Percentiles rank a stretch among this genome's conserved stretches.
Conservation (phyloP, 1,284 basidiomycete species). For the Quambalaria eucalypti region DNA sequence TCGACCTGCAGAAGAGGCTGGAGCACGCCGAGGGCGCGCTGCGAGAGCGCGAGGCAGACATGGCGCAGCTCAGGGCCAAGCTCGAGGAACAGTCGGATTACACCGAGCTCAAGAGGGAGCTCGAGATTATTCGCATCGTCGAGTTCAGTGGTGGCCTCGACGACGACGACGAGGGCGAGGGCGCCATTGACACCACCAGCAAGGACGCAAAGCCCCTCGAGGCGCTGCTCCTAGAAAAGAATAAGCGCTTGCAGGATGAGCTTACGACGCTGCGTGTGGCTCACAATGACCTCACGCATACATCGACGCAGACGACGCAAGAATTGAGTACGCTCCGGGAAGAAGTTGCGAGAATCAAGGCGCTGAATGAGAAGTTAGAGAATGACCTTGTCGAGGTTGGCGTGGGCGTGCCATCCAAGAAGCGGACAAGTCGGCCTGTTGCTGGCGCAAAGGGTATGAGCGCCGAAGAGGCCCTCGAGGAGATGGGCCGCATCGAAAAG, state of each 20-base stretch:
- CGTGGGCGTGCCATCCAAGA: constrained; percentile 25
- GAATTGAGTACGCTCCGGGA: constrained; percentile 57
- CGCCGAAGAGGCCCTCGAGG: constrained; percentile 11
- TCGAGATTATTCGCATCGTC: constrained; percentile 30
- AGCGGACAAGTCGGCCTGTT: too few relatives aligned
- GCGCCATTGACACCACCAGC: not conserved
- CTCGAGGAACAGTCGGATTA: constrained; percentile 54
- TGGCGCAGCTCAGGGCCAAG: constrained; percentile 59
- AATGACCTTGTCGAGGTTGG: constrained; percentile 76
- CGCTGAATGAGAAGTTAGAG: constrained; percentile 79
- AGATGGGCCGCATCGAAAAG: constrained; percentile 10
- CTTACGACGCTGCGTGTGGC: constrained; percentile 81
- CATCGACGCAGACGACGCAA: constrained; percentile 49
- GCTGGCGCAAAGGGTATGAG: constrained; percentile 9
- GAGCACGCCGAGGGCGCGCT: constrained; percentile 50
- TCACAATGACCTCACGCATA: constrained; percentile 13
- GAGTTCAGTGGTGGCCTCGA: constrained; percentile 51
- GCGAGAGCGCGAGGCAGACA: constrained; percentile 60
- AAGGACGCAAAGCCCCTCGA: constrained; percentile 71
- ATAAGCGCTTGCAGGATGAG: constrained; percentile 86
- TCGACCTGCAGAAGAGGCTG: not conserved
- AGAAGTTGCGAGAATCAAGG: constrained; percentile 67
- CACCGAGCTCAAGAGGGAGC: constrained; percentile 61
- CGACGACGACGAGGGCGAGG: constrained; percentile 33
- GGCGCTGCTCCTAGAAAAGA: constrained; percentile 80